Evolutionary conservation across 495 filamentous ascomycete genomes (phyloP), one percentile per base, ranked within the genome.

Genomic region (Hypoxylon cercidicola): DNA sequence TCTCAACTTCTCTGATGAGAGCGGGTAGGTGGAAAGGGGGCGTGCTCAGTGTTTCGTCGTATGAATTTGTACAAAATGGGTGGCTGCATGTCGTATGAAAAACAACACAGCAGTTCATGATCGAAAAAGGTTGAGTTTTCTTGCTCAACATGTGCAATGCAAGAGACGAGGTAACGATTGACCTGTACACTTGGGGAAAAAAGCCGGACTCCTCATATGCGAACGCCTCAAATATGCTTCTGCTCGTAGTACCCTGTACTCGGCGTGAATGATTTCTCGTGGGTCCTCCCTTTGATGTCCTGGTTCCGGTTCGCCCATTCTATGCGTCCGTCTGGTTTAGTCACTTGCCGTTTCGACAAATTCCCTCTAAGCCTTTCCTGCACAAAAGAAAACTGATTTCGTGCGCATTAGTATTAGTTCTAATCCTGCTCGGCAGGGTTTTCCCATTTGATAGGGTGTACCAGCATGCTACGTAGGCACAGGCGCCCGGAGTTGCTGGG

Each of bases 381-480:
- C 49, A 64, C 61, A 69, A 69, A 68, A 55, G 55, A 68, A 59
- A 65, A 30, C 23, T 15, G 43, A 32, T 20, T 11, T 19, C 13
- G n/a, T 28, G 47, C 40, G 49, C 55, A 69, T 69, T 65, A 65
- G 49, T 52, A 65, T 64, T 65, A 58, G 18, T 46, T 66, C 49
- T 65, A 71, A 15, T 68, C 73, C 61, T 66, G 60, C 64, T 81
- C 78, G 16, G 62, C 69, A 37, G 79, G 79, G 46, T 78, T 70
- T 62, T 83, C 80, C 77, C 77, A 81, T 82, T 99, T 99, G 45
- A 98, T 87, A 0, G 95, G 95, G 82, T 99, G 95, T 68, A 97
- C 76, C 52, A 99, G 82, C 88, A 96, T 89, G 47, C 88, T 90
- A 43, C 91, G 89, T 60, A 97, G 77, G 81, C 94, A 98, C 89